phyloP scores from a whole-genome alignment of 2,329 filamentous ascomycete genomes.

The Coniochaeta pulveracea region DNA sequence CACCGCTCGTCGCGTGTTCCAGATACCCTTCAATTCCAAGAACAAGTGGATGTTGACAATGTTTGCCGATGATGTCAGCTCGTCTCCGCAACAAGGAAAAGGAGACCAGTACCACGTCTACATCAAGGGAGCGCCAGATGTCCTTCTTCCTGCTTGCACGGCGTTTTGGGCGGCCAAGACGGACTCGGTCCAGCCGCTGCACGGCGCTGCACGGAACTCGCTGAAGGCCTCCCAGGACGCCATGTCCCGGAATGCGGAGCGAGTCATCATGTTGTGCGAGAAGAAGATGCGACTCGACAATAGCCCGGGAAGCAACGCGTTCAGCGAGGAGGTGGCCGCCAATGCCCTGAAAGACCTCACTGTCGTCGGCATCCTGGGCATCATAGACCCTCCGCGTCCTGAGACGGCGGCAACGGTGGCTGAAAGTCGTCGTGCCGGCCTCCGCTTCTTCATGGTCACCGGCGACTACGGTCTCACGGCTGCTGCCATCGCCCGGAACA shows the following conservation, averaged over 20 bases:
- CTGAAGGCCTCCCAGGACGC: conserved; percentile 32
- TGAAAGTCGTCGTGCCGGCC: conserved; percentile 42
- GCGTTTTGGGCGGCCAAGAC: conserved; percentile 33
- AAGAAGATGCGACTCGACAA: conserved; percentile 18
- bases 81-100: conserved; percentile 16
- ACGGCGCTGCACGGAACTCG: conserved; percentile 24
- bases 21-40: conserved; percentile 54
- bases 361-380: conserved; percentile 39
- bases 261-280: conserved; percentile 22
- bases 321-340: conserved; percentile 35
- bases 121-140: conserved; percentile 48
- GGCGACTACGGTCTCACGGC: conserved; percentile 51
- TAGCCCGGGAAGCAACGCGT: conserved; percentile 28
- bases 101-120: conserved; percentile 16
- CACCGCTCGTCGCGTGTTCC: conserved; percentile 37
- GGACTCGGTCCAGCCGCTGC: background rate
- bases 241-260: conserved; percentile 25
- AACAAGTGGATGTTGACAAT: conserved; percentile 55
- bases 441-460: conserved; percentile 51
- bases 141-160: conserved; percentile 19
- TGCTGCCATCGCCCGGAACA: conserved; percentile 41
- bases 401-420: conserved; percentile 41
- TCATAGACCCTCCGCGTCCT: conserved; percentile 32
- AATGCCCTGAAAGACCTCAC: conserved; percentile 29
- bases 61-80: conserved; percentile 38